These are phyloP conservation scores for Lasiodiplodia hormozganensis DNA, from an alignment of 2,329 filamentous ascomycete species.

Conservation along the genomic window DNA sequence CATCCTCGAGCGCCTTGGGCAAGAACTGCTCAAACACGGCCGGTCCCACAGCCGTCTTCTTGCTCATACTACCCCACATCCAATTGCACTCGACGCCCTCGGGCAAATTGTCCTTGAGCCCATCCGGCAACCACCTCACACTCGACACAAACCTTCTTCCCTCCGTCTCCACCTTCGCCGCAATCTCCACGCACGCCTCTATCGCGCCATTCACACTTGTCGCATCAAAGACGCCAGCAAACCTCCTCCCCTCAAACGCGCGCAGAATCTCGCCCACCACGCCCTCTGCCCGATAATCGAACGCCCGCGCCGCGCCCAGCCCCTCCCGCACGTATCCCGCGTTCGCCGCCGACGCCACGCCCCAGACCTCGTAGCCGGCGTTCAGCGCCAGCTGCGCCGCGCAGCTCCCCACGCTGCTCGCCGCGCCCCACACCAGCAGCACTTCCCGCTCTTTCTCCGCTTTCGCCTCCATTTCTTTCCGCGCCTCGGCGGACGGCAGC, in stretches of 20 bases:
- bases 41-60: slow-evolving; percentile 39
- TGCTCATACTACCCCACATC: neutral
- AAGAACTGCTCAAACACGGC: slow-evolving; percentile 43
- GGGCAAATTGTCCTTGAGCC: neutral
- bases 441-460: slow-evolving; percentile 30
- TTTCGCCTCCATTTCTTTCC: slow-evolving; percentile 35
- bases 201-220: slow-evolving; percentile 28
- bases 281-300: slow-evolving; percentile 42
- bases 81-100: neutral
- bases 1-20: slow-evolving; percentile 40
- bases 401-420: slow-evolving; percentile 43
- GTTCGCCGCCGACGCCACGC: slow-evolving; percentile 42
- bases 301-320: slow-evolving; percentile 39
- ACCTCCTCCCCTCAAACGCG: slow-evolving; percentile 44
- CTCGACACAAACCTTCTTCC: neutral
- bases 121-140: neutral
- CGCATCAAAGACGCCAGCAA: slow-evolving; percentile 50
- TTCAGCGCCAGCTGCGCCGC: slow-evolving; percentile 45
- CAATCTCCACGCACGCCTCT: neutral
- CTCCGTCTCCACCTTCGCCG: neutral
- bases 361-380: slow-evolving; percentile 42
- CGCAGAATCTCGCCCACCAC: slow-evolving; percentile 46
- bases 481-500: slow-evolving; percentile 40
- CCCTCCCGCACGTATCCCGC: slow-evolving; percentile 39
- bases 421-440: slow-evolving; percentile 48